These are phyloP conservation scores for Cryptosporidium ubiquitum DNA, from an alignment of 169 alveolate species.

Conservation along the genomic window DNA sequence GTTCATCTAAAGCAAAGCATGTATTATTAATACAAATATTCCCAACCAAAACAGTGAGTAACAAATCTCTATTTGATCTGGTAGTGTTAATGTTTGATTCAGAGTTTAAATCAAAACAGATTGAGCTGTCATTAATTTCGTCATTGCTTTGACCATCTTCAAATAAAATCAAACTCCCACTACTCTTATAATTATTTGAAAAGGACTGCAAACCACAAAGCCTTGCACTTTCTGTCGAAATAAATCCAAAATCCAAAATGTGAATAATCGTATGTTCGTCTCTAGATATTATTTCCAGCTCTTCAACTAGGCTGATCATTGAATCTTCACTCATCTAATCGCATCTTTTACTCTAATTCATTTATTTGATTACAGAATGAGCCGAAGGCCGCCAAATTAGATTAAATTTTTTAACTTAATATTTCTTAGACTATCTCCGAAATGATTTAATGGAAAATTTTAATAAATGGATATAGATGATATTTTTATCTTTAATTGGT, in stretches of 20 bases:
- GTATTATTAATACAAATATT: slow-evolving; percentile 1
- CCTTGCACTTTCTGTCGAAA: slow-evolving; percentile 16
- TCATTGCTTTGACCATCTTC: slow-evolving; percentile 14
- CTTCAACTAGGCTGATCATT: slow-evolving; percentile 2
- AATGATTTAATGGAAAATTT: neutral
- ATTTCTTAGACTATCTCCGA: neutral
- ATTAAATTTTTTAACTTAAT: neutral
- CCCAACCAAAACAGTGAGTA: slow-evolving; percentile 26
- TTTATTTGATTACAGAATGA: neutral
- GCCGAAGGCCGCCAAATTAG: neutral
- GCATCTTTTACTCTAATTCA: neutral
- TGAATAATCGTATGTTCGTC: slow-evolving; percentile 16
- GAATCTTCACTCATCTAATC: neutral
- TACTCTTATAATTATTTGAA: neutral
- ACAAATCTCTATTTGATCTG: neutral
- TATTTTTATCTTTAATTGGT: slow-evolving; percentile 38
- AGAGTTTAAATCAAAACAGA: neutral
- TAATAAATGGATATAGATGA: neutral
- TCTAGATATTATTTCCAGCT: slow-evolving; percentile 30
- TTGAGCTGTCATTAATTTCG: neutral
- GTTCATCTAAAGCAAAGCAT: neutral
- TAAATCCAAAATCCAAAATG: slow-evolving; percentile 61
- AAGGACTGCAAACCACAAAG: slow-evolving; percentile 1
- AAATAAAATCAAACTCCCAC: slow-evolving; percentile 42
- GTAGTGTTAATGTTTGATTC: neutral